Base-by-base conservation (phyloP, 495 filamentous ascomycete genomes). In the Cladorrhinum samala region DNA sequence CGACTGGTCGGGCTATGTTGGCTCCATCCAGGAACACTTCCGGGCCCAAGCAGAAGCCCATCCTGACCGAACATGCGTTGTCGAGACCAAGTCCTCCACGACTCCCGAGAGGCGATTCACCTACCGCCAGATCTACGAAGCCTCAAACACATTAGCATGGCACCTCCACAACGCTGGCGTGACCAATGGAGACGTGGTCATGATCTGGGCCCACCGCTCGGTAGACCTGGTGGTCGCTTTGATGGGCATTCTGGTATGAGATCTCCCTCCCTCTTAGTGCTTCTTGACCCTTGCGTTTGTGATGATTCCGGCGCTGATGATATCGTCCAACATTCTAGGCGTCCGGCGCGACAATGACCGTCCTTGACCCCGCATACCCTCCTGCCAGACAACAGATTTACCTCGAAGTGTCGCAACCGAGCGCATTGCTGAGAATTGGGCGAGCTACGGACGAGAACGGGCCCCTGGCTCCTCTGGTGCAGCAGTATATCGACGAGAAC, bases 311-410 rank as follows among this genome's bases (percentile, higher is more conserved):
- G n/a, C n/a, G n/a, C 24, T n/a, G 14, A 24, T 14, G 30, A 20
- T 33, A 23, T 18, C 2, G 4, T 9, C 24, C 23, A 9, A 11
- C 21, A 0, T 21, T 40, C n/a, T 17, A 85, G 70, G 77, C 82
- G 18, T 64, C 73, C 41, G 83, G 84, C 14, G 83, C 84, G 3
- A 89, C 83, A n/a, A 80, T 89, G 66, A 83, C 77, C 11, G 89
- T 96, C 37, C 82, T 96, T 42, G 91, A 96, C 59, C 91, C 91
- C 2, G 78, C 82, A 14, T 96, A 98, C 64, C 93, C 93, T 4
- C 85, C 88, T 1, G 87, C 86, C 42, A 72, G 93, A 43, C 93
- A 98, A 65, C 86, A 86, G 57, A 87, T 95, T 61, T 95, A 93
- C 60, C 81, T 97, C 27, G 88, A 96, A 56, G 91, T 96, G 21